phyloP scores from a whole-genome alignment of 1,139 yeast genomes.

The Candida sp. region DNA sequence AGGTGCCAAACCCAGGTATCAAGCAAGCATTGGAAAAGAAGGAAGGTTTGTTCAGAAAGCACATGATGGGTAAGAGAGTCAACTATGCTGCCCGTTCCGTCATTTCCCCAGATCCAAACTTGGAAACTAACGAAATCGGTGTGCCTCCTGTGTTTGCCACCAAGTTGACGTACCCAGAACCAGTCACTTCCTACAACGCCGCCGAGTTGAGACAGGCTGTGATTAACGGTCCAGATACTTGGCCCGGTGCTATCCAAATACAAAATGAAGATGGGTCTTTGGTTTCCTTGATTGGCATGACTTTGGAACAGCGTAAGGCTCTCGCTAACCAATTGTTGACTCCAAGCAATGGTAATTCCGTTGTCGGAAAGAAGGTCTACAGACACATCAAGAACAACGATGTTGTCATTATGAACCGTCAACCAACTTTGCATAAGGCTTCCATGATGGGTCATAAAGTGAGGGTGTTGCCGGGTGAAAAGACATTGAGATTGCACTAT shows the following conservation, averaged over 20 bases:
- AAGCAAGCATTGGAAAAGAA: constrained; percentile 98
- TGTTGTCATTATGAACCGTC: constrained; percentile 98
- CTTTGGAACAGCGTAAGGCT: constrained; percentile 94
- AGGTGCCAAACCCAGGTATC: constrained; percentile 88
- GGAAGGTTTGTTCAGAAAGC: constrained; percentile 97
- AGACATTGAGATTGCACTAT: constrained; percentile 94
- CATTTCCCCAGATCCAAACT: constrained; percentile 98
- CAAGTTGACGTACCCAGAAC: constrained; percentile 97
- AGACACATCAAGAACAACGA: constrained; percentile 96
- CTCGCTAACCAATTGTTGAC: constrained; percentile 94
- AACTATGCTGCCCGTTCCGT: constrained; percentile 99
- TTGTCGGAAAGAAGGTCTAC: constrained; percentile 88
- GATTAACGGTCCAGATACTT: constrained; percentile 93
- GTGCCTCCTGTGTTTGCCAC: constrained; percentile 98
- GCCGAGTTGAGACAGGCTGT: constrained; percentile 94
- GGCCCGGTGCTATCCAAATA: constrained; percentile 99
- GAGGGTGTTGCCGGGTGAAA: constrained; percentile 95
- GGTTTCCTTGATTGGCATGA: constrained; percentile 86
- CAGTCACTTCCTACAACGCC: constrained; percentile 94
- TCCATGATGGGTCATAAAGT: constrained; percentile 99
- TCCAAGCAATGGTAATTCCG: constrained; percentile 64
- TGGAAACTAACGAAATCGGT: constrained; percentile 98
- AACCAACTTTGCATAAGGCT: constrained; percentile 98
- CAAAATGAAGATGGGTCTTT: constrained; percentile 97
- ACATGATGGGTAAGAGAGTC: constrained; percentile 99